phyloP scores from a whole-genome alignment of 208 protist genomes.

The Wallacemonas rigidus region DNA sequence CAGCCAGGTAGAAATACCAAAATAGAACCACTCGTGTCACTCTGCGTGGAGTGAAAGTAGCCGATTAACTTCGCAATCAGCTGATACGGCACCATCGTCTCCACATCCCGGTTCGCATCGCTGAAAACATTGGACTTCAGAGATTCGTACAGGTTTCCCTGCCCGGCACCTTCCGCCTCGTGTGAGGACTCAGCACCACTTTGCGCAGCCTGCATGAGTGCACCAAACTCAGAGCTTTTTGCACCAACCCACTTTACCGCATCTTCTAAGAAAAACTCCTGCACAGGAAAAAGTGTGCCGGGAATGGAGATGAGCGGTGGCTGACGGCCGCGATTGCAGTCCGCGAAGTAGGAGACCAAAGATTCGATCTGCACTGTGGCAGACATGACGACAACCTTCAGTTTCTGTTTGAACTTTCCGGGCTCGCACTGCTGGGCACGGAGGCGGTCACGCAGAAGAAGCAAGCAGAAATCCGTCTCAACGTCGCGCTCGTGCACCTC shows the following conservation, averaged over 20 bases:
- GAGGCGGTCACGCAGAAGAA: constrained; percentile 75
- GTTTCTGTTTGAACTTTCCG: constrained; percentile 37
- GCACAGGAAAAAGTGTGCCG: constrained; percentile 77
- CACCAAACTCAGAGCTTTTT: constrained; percentile 1
- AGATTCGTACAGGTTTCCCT: constrained; percentile 52
- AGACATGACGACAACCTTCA: constrained; percentile 98
- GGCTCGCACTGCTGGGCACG: constrained; percentile 47
- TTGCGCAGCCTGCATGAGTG: constrained; percentile 6
- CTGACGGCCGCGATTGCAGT: constrained; percentile 27
- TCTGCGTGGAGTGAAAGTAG: constrained; percentile 48
- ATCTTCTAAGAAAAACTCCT: constrained; percentile 91
- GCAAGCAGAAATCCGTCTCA: constrained; percentile 83
- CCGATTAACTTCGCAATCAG: constrained; percentile 64
- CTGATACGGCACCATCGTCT: constrained; percentile 73
- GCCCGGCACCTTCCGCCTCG: background rate
- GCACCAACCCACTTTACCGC: constrained; percentile 47
- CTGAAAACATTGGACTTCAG: constrained; percentile 61
- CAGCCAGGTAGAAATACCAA: constrained; percentile 91
- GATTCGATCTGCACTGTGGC: constrained; percentile 89
- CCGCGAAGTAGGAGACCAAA: constrained; percentile 69
- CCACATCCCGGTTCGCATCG: constrained; percentile 51
- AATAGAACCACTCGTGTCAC: constrained; percentile 65
- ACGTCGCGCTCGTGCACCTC: constrained; percentile 90
- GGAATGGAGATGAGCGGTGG: constrained; percentile 82
- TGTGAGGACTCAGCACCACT: background rate